Conservation (phyloP, 1,139 yeast species). For the Debaryomyces psychrophilus region DNA sequence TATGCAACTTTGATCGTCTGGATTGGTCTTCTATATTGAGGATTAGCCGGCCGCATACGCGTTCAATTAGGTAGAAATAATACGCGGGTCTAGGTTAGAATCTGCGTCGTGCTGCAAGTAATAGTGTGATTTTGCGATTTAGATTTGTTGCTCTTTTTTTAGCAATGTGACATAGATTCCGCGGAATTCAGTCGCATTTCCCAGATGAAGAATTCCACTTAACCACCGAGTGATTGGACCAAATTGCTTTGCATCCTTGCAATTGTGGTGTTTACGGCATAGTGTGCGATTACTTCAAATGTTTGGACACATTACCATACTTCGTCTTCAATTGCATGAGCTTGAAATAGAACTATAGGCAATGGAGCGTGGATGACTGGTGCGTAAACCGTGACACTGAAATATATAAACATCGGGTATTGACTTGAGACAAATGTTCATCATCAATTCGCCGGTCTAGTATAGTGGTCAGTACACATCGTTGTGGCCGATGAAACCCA, state of each 20-base stretch:
- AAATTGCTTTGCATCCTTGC: too few relatives aligned
- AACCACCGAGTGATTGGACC: too few relatives aligned
- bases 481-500: conserved; percentile 61
- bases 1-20: neutral
- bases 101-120: neutral
- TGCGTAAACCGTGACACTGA: too few relatives aligned
- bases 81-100: neutral
- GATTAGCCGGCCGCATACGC: neutral
- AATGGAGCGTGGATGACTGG: too few relatives aligned
- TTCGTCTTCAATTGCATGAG: too few relatives aligned
- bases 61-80: neutral
- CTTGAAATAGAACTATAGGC: too few relatives aligned
- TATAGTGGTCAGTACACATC: conserved; percentile 59
- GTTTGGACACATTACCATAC: too few relatives aligned
- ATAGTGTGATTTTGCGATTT: neutral
- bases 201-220: neutral
- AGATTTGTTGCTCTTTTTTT: neutral
- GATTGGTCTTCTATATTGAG: neutral
- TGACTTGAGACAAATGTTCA: too few relatives aligned
- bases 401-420: too few relatives aligned
- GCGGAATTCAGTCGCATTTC: neutral
- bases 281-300: too few relatives aligned
- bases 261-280: too few relatives aligned
- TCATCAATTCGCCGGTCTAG: conserved; percentile 35
- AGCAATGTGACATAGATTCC: neutral